Evolutionary conservation across 2,329 filamentous ascomycete species (phyloP), one percentile per base, ranked within the genome.

Genomic region (Pseudogymnoascus sp.): DNA sequence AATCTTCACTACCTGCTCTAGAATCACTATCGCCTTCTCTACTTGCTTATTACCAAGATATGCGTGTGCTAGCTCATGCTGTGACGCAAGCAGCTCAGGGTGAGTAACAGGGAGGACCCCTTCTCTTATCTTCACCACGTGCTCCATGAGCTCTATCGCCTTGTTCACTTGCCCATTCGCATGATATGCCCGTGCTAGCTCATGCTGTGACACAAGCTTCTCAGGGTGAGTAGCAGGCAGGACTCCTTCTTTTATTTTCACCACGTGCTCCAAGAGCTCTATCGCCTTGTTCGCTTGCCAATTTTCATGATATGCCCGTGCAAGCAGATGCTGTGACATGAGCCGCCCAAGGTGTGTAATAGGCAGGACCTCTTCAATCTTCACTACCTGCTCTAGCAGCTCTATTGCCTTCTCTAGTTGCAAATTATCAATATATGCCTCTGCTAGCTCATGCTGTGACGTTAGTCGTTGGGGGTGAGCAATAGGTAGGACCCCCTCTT

Each of bases 1-100:
- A 18, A 12, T 37, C 25, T 47, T 53, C 50, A 64, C 28, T 20
- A 64, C 58, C 18, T 63, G 43, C 63, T 66, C 60, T 6, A 66
- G 60, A 22, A 65, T 33, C 47, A 2, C 57, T 2, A 39, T 38
- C 12, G 60, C 63, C 20, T 37, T 41, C 25, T 65, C 38, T 2
- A 9, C 15, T 12, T 39, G 18, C 6, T 20, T 9, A 22, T 14
- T 25, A 4, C 7, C 11, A 9, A 14, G 0, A 43, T 64, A 63
- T 57, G 59, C 61, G 1, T 12, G 12, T 39, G 50, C 61, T 15
- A 64, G 47, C 25, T 28, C 59, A 18, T 60, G 53, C 39, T 63
- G 58, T 35, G 62, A 64, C 6, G 50, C n/a, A 2, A 64, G 33
- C 3, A 22, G 61, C 12, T 41, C 22, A n/a, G 58, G 61, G 39